Evolutionary conservation across 805 yeast genomes (phyloP).

Genomic region (Suhomyces faveliae): DNA sequence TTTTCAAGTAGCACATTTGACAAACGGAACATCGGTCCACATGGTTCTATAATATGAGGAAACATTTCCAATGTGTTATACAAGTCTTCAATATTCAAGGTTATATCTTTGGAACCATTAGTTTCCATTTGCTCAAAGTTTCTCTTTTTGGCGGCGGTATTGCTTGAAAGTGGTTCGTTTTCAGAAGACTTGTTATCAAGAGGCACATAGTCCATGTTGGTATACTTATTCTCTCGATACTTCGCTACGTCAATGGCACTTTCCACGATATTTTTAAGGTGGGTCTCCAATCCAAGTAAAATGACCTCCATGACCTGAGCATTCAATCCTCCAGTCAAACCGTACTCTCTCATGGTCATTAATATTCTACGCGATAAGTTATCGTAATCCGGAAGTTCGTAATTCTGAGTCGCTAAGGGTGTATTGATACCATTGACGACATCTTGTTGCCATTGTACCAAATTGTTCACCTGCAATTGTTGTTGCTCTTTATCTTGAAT

Average conservation of each 20-base stretch:
- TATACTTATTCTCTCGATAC: conserved; percentile 51
- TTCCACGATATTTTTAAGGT: conserved; percentile 71
- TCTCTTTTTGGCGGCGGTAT: conserved; percentile 15
- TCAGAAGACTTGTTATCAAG: conserved; percentile 11
- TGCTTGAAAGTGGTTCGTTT: conserved; percentile 13
- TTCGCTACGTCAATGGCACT: conserved; percentile 70
- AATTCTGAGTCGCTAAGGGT: conserved; percentile 73
- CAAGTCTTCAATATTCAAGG: conserved; percentile 64
- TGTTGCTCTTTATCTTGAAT: conserved; percentile 50
- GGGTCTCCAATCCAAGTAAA: conserved; percentile 77
- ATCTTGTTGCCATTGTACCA: conserved; percentile 89
- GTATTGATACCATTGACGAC: conserved; percentile 81
- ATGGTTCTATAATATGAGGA: conserved; percentile 68
- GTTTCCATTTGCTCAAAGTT: conserved; percentile 18
- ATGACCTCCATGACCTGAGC: conserved; percentile 77
- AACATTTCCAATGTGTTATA: conserved; percentile 59
- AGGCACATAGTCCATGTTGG: conserved; percentile 34
- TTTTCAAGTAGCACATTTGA: conserved; percentile 31
- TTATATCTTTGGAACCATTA: conserved; percentile 23
- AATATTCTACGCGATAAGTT: conserved; percentile 64
- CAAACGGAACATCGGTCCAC: conserved; percentile 57
- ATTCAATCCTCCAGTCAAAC: conserved; percentile 77
- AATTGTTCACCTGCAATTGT: conserved; percentile 46
- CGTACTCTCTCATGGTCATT: conserved; percentile 87
- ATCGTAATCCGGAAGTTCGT: conserved; percentile 79